Evolutionary conservation across 2,329 filamentous ascomycete genomes (phyloP), one percentile per base, ranked within the genome.

Genomic region (Botrytis pseudocinerea): DNA sequence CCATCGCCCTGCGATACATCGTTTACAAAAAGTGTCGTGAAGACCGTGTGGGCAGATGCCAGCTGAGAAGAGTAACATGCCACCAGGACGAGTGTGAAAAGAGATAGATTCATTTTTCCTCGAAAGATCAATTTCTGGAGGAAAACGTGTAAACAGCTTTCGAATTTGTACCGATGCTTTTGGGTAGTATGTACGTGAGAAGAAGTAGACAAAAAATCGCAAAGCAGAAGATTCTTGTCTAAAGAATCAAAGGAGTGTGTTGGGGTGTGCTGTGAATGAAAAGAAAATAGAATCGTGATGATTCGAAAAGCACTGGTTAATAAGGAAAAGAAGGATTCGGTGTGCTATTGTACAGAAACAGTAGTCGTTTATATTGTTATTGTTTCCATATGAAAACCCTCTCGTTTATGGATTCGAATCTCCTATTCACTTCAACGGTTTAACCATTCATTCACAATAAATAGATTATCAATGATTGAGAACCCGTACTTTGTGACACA

Each of bases 1-100:
- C 88, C 92, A 79, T 92, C 89, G 74, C 92, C 92, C 81, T 93
- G 89, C 77, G 87, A 86, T 65, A 86, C 82, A 74, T 87, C 87
- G 77, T 92, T 84, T 76, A 93, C 82, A 76, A 87, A 90, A 66
- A 92, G 83, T 6, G 87, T 91, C 1, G 89, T 90, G 79, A 92
- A 88, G 66, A 88, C 80, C 9, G 90, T 91, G 79, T 93, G 90
- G 60, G 87, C 88, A 65, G 82, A 82, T 70, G 83, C 81, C 38
- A 66, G 59, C 64, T 75, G 73, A 51, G 65, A 32, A 66, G 20
- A 46, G 25, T 28, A 57, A 42, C 76, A 38, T 35, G 75, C 75
- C 57, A 61, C 76, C n/a, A 80, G 73, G 46, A 60, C 70, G 20
- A 72, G 64, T 35, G 70, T n/a, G 63, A 74, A 61, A 69, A 69